Evolutionary conservation across 805 yeast genomes (phyloP).

Genomic region (Yueomyces sp.): DNA sequence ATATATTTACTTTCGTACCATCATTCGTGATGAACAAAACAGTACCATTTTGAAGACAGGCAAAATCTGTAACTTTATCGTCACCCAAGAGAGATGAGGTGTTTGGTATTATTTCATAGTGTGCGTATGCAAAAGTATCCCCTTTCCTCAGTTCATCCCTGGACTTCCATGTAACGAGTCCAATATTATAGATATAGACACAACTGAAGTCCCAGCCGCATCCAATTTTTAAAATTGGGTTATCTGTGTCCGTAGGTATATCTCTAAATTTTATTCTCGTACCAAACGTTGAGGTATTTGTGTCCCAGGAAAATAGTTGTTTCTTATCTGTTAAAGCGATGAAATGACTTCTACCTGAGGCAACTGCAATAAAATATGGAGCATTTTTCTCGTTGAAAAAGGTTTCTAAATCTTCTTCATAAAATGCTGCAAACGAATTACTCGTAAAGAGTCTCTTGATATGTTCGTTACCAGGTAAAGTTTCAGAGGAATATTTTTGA

Average conservation of each 20-base stretch:
- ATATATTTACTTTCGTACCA: slow-evolving; percentile 30
- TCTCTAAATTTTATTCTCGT: slow-evolving; percentile 29
- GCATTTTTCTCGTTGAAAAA: slow-evolving; percentile 1
- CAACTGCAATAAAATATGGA: slow-evolving; percentile 32
- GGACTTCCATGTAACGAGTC: slow-evolving; percentile 46
- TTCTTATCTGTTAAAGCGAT: slow-evolving; percentile 41
- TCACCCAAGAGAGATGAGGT: slow-evolving; percentile 25
- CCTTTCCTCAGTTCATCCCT: slow-evolving; percentile 21
- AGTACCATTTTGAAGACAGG: slow-evolving; percentile 33
- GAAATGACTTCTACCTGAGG: slow-evolving; percentile 54
- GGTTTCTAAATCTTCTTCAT: background rate
- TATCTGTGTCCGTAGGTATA: slow-evolving; percentile 9
- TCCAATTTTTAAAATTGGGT: slow-evolving; percentile 32
- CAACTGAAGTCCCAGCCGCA: slow-evolving; percentile 61
- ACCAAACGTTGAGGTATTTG: slow-evolving; percentile 28
- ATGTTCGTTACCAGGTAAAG: slow-evolving; percentile 15
- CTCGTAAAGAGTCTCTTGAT: slow-evolving; percentile 19
- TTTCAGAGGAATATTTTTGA: slow-evolving; percentile 9
- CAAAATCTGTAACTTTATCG: slow-evolving; percentile 36
- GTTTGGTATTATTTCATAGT: slow-evolving; percentile 29
- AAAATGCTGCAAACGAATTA: slow-evolving; percentile 9
- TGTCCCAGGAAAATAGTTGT: slow-evolving; percentile 52
- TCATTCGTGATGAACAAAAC: slow-evolving; percentile 35
- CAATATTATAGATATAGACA: slow-evolving; percentile 34
- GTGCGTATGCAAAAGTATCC: slow-evolving; percentile 25